Base-by-base conservation (phyloP, 169 alveolate species). In the Pseudocohnilembus persalinus region DNA sequence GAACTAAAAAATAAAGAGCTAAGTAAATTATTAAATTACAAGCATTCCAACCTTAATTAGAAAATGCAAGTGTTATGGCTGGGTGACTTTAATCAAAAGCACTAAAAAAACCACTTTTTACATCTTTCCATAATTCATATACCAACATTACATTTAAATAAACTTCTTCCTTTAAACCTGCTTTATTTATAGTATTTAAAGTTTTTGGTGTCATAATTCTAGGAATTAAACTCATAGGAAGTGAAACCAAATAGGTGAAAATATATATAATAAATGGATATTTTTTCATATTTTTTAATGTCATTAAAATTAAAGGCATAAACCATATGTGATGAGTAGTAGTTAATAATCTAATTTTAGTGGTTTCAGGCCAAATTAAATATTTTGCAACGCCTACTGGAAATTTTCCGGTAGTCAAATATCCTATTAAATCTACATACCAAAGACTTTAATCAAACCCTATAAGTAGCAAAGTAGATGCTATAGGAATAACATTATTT, bases 371-470 rank as follows among this genome's bases (percentile, higher is more conserved):
- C 92, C 92, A 88, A 11, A 87, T 84, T n/a, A 88, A 30, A 84
- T 88, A 88, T 81, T 84, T 80, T 63, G 92, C 89, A 0, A 88
- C 92, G 24, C 92, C 92, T 15, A 88, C 72, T 0, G 83, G 83
- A 72, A 85, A 88, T 32, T 74, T 76, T 34, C 72, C 78, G 35
- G 85, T 78, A 29, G 81, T 32, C 0, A 84, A 15, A 64, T 29
- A 88, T 49, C 81, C 74, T 6, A 74, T 16, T 31, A 83, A 28
- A 84, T 88, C 92, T 6, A 88, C 85, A 76, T 85, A 88, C 89
- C 89, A 88, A 11, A 88, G 81, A 28, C 81, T 77, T 68, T 88
- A 82, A 64, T 88, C 92, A 28, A 88, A 65, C 15, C 90, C 81
- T 32, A 88, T 73, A 16, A 82, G 16, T 33, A 84, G 85, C 82